A percentile compares a stretch with the other conserved stretches of the same genome.
These are phyloP conservation scores for Cryphonectria japonica DNA, from an alignment of 2,329 filamentous ascomycete genomes.

Conservation along the genomic window DNA sequence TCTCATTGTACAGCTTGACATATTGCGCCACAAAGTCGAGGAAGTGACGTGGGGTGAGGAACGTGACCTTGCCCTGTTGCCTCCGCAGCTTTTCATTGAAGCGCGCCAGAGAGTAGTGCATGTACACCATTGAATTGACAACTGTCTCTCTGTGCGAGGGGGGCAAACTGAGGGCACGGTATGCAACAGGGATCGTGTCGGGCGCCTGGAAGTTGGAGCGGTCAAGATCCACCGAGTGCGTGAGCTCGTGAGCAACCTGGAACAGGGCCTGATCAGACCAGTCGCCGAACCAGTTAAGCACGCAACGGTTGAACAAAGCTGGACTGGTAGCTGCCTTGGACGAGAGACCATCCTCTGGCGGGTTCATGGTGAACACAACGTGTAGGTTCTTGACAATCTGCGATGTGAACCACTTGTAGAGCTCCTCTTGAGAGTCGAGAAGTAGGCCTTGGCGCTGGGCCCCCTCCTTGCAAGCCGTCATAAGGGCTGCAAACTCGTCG, in stretches of 20 bases:
- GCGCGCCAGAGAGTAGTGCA: conserved; percentile 89
- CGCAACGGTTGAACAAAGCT: conserved; percentile 98
- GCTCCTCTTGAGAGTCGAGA: conserved; percentile 94
- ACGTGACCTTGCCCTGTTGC: conserved; percentile 91
- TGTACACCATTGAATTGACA: conserved; percentile 98
- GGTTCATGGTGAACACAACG: conserved; percentile 99
- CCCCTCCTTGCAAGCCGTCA: conserved; percentile 99
- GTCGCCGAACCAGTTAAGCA: conserved; percentile 99
- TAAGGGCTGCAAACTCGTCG: conserved; percentile 96
- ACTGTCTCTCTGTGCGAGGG: conserved; percentile 90
- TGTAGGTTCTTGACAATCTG: conserved; percentile 99
- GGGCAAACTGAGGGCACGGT: conserved; percentile 80
- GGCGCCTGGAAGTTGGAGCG: conserved; percentile 83
- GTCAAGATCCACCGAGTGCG: conserved; percentile 94
- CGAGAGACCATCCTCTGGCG: conserved; percentile 89
- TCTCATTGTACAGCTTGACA: conserved; percentile 95
- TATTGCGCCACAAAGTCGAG: conserved; percentile 98
- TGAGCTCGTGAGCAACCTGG: conserved; percentile 95
- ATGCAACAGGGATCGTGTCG: conserved; percentile 91
- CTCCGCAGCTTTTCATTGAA: conserved; percentile 89
- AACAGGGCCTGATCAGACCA: conserved; percentile 99
- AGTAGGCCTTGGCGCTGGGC: conserved; percentile 94
- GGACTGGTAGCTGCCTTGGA: conserved; percentile 98
- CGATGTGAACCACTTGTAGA: conserved; percentile 99
- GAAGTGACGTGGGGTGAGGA: conserved; percentile 94